Evolutionary conservation across 352 stramenopile genomes (phyloP), one percentile per base, ranked within the genome.

Genomic region (Phytophthora syringae): DNA sequence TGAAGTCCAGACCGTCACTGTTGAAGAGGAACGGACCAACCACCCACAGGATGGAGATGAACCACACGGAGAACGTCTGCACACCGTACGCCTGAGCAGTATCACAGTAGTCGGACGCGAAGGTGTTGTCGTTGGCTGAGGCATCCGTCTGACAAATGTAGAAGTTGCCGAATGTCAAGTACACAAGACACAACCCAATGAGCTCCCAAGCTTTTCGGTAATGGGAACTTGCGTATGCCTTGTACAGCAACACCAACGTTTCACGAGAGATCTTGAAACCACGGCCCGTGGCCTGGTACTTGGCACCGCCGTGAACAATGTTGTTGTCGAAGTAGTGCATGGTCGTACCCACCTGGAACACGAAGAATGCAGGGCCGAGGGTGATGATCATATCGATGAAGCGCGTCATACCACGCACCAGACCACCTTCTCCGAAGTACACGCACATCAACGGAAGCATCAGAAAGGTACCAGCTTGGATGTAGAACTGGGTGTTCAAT

Each of bases 271-370:
- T 93, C 71, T 91, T 93, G 72, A 93, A 93, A 55, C 84, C 84
- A 77, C 84, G 84, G 66, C 84, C 84, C 1, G 84, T 93, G 11
- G 84, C 84, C 59, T 92, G 73, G 64, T 93, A 93, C 72, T 93
- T 87, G 32, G 84, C 84, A 58, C 70, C 79, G 53, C 84, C 84
- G 54, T 92, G 82, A 28, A 93, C 51, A 32, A 93, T 74, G 62
- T 92, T 92, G 66, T 87, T 89, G 43, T 92, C 82, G 48, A 92
- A 93, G 74, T 92, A 93, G 71, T 93, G 84, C 80, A 90, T 90
- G 27, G 82, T 93, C 20, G 84, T 93, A 58, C 84, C 84, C 18
- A 93, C 82, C 77, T 93, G 84, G 61, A 93, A 93, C 36, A 90
- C 76, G 60, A 92, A 93, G 65, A 93, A 93, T 7, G 79, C 80